phyloP scores from a whole-genome alignment of 495 filamentous ascomycete species.

The Penicillium bovifimosum region DNA sequence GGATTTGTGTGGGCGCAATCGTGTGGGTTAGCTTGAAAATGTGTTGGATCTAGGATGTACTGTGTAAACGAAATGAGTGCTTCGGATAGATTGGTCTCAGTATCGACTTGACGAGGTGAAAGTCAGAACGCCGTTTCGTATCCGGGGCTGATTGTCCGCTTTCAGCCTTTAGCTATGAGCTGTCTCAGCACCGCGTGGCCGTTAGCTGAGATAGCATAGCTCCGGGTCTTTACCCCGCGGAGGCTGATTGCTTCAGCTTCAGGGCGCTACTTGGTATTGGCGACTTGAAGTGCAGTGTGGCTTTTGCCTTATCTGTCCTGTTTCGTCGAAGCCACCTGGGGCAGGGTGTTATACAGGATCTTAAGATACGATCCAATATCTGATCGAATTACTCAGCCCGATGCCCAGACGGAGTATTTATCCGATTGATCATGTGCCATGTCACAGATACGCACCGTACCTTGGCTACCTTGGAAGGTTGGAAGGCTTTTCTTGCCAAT shows the following conservation, averaged over 20 bases:
- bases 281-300: background rate
- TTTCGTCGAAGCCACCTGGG: background rate
- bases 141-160: too few relatives aligned
- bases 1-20: too few relatives aligned
- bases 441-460: background rate
- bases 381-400: background rate
- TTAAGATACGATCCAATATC: background rate
- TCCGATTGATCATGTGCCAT: background rate
- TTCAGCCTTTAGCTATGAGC: too few relatives aligned
- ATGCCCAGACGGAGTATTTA: background rate
- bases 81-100: background rate
- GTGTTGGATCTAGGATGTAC: background rate
- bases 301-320: background rate
- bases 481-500: background rate
- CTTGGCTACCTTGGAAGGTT: too few relatives aligned
- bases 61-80: conserved; percentile 3
- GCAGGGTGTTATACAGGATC: background rate
- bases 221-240: background rate
- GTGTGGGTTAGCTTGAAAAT: background rate
- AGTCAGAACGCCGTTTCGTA: background rate
- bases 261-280: too few relatives aligned
- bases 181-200: background rate
- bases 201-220: background rate
- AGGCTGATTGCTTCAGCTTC: background rate
- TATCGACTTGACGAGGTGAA: background rate